Conservation (phyloP, 306 rosid genomes). For the Vachellia pachyceras region DNA sequence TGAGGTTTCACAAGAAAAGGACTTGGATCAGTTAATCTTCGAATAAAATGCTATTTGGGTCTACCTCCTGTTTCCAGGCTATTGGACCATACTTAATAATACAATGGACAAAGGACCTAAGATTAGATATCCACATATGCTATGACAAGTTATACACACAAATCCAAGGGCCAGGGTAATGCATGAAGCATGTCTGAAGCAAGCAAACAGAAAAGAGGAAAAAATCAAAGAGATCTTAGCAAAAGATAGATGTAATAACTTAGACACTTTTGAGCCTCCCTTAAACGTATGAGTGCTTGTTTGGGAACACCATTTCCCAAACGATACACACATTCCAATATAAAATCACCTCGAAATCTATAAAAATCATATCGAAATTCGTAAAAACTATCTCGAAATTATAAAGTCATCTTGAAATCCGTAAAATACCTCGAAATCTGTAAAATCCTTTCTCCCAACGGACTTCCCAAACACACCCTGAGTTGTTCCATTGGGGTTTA, state of each 20-base stretch:
- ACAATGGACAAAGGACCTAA: neutral
- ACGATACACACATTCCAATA: too few species aligned
- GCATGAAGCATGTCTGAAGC: neutral
- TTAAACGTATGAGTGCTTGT: neutral
- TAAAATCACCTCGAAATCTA: too few species aligned
- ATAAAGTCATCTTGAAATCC: too few species aligned
- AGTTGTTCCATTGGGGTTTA: neutral
- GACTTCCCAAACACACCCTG: too few species aligned
- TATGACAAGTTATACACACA: neutral
- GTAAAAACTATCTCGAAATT: too few species aligned
- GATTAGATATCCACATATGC: neutral
- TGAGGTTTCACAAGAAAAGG: neutral
- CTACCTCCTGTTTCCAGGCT: neutral
- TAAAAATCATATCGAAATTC: too few species aligned
- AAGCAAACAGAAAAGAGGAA: neutral
- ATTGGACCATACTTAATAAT: neutral
- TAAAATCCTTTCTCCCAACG: too few species aligned
- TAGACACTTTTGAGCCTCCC: neutral
- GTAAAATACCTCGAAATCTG: too few species aligned
- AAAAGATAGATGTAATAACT: too few species aligned
- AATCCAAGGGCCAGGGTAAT: neutral
- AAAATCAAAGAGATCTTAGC: too few species aligned
- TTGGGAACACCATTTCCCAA: too few species aligned
- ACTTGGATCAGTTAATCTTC: neutral
- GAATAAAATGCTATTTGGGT: neutral